Percentiles rank a stretch among this genome's conserved stretches.
These are phyloP conservation scores for Microdochium paspali DNA, from an alignment of 2,329 filamentous ascomycete genomes.

Conservation along the genomic window DNA sequence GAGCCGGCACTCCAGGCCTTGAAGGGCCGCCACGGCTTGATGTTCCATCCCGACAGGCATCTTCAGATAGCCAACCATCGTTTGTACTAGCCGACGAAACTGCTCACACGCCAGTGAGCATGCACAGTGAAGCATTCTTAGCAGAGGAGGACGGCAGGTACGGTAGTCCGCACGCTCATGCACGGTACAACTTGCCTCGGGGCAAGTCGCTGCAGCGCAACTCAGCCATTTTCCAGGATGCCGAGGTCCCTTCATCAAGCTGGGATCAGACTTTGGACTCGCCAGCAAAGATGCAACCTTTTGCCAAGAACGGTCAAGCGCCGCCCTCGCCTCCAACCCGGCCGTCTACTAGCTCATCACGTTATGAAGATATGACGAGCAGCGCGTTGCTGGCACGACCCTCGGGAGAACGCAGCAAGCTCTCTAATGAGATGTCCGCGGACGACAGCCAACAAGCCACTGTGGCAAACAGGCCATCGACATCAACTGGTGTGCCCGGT, in stretches of 20 bases:
- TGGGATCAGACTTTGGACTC: conserved; percentile 20
- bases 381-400: conserved; percentile 34
- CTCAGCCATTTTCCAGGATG: conserved; percentile 48
- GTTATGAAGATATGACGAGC: conserved; percentile 18
- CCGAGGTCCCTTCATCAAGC: background rate
- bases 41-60: conserved; percentile 51
- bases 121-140: conserved; percentile 60
- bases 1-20: conserved; percentile 50
- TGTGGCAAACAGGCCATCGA: conserved; percentile 33
- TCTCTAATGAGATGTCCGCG: conserved; percentile 35
- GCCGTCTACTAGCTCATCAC: conserved; percentile 45
- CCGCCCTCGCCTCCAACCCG: conserved; percentile 54
- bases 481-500: conserved; percentile 34
- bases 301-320: conserved; percentile 32
- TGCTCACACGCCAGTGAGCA: conserved; percentile 60
- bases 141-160: conserved; percentile 40
- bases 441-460: conserved; percentile 32
- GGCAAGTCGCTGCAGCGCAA: conserved; percentile 69
- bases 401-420: conserved; percentile 39
- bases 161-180: conserved; percentile 73
- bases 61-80: conserved; percentile 58
- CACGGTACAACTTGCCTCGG: conserved; percentile 74
- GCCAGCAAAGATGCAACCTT: conserved; percentile 2
- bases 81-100: conserved; percentile 55
- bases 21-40: conserved; percentile 52